Conservation (phyloP, 345 rosid genomes). For the Lepidium sativum region DNA sequence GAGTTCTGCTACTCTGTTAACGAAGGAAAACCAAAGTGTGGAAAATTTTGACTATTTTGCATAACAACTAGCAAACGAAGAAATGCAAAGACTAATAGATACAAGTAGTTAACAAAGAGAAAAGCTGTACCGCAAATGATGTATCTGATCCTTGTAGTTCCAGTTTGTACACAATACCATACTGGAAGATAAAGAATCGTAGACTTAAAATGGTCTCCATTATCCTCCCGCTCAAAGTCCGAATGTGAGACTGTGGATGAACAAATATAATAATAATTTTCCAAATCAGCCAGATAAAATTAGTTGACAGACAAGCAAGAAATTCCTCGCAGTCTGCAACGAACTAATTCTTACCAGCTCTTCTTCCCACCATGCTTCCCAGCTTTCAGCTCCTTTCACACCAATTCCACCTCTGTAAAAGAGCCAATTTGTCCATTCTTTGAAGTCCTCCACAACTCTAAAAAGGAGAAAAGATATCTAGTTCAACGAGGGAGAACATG, state of each 20-base stretch:
- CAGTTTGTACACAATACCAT: constrained; percentile 88
- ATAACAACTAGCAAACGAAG: neutral
- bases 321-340: neutral
- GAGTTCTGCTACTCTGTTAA: neutral
- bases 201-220: constrained; percentile 77
- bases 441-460: constrained; percentile 93
- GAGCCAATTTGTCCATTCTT: constrained; percentile 99
- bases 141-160: constrained; percentile 43
- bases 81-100: neutral
- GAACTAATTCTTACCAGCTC: constrained; percentile 56
- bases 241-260: constrained; percentile 67
- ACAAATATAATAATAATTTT: neutral
- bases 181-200: constrained; percentile 89
- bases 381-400: constrained; percentile 95
- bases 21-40: neutral
- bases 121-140: constrained; percentile 50
- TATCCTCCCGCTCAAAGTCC: constrained; percentile 77
- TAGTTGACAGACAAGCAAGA: neutral
- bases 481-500: neutral
- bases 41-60: neutral
- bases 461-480: constrained; percentile 7
- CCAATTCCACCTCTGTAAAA: constrained; percentile 98
- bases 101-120: neutral
- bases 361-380: constrained; percentile 99
- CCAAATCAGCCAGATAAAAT: neutral